Evolutionary conservation across 495 filamentous ascomycete species (phyloP).

Genomic region (Lasiosphaeriaceae sp.): DNA sequence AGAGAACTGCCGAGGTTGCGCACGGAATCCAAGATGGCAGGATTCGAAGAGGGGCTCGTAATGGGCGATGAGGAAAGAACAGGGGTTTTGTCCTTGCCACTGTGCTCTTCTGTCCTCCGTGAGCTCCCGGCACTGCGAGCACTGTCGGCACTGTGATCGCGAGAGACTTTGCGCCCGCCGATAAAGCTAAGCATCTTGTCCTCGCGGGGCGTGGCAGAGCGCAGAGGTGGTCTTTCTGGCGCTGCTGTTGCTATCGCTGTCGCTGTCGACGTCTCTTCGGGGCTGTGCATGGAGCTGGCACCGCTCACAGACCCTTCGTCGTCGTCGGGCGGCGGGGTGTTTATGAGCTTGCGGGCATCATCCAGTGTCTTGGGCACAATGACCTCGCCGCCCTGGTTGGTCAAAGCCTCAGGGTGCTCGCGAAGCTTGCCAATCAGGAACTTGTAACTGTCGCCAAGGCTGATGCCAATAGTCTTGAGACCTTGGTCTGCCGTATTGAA

Average conservation of each 20-base stretch:
- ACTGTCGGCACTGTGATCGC: slow-evolving; percentile 78
- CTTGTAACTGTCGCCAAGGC: slow-evolving; percentile 87
- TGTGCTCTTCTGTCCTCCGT: slow-evolving; percentile 33
- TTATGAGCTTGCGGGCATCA: slow-evolving; percentile 83
- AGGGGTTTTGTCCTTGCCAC: background rate
- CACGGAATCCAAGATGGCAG: slow-evolving; percentile 71
- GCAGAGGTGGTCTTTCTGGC: slow-evolving; percentile 18
- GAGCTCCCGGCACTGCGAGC: slow-evolving; percentile 53
- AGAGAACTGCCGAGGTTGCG: slow-evolving; percentile 77
- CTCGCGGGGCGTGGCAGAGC: slow-evolving; percentile 38
- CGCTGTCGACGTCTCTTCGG: slow-evolving; percentile 24
- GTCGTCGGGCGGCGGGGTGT: slow-evolving; percentile 57
- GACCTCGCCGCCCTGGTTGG: slow-evolving; percentile 35
- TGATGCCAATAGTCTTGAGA: slow-evolving; percentile 81
- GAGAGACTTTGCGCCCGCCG: slow-evolving; percentile 52
- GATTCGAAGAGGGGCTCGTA: slow-evolving; percentile 39
- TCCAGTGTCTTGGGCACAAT: slow-evolving; percentile 82
- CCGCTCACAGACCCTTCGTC: slow-evolving; percentile 47
- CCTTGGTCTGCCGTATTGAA: slow-evolving; percentile 84
- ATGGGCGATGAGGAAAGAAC: background rate
- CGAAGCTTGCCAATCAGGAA: slow-evolving; percentile 87
- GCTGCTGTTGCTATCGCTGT: too few relatives aligned
- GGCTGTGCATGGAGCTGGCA: slow-evolving; percentile 41
- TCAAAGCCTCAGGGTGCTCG: slow-evolving; percentile 52
- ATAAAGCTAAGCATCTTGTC: slow-evolving; percentile 61